Conservation (phyloP, 148 eudicot species). For the Vaccinium corymbosum region DNA sequence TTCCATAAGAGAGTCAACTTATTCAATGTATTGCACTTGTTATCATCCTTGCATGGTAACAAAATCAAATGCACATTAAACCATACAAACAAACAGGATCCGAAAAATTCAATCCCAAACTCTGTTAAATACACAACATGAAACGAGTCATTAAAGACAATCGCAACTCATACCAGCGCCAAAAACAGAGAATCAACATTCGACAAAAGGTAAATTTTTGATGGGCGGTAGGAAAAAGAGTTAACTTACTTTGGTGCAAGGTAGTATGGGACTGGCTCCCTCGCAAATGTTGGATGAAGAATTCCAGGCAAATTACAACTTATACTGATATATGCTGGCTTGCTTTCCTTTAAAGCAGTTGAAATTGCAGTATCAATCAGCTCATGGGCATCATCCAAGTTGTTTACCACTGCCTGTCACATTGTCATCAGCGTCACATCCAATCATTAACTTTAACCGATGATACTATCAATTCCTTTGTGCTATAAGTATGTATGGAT, state of each 20-base stretch:
- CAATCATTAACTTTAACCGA: not conserved
- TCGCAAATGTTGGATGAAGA: conserved; percentile 63
- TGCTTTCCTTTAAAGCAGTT: conserved; percentile 76
- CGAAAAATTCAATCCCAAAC: not conserved
- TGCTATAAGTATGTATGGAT: no score
- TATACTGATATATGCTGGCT: conserved; percentile 74
- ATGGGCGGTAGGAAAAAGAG: not conserved
- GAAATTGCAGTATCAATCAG: conserved; percentile 79
- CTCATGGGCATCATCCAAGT: conserved; percentile 83
- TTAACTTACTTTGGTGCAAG: conserved; percentile 60
- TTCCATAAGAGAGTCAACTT: not conserved
- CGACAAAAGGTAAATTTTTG: not conserved
- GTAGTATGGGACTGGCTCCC: conserved; percentile 68
- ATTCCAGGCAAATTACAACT: conserved; percentile 74
- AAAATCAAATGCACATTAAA: not conserved
- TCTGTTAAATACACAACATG: not conserved
- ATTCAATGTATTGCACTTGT: not conserved
- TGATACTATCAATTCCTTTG: not conserved
- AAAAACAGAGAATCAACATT: not conserved
- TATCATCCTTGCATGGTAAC: not conserved
- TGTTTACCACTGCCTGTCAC: conserved; percentile 60
- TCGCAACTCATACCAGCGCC: not conserved
- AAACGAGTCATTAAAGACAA: not conserved
- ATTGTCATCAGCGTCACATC: conserved; percentile 4
- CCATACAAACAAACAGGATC: not conserved